Percentiles rank a stretch among this genome's conserved stretches.
Conservation (phyloP, 2,329 filamentous ascomycete species). For the Fusarium longipes region DNA sequence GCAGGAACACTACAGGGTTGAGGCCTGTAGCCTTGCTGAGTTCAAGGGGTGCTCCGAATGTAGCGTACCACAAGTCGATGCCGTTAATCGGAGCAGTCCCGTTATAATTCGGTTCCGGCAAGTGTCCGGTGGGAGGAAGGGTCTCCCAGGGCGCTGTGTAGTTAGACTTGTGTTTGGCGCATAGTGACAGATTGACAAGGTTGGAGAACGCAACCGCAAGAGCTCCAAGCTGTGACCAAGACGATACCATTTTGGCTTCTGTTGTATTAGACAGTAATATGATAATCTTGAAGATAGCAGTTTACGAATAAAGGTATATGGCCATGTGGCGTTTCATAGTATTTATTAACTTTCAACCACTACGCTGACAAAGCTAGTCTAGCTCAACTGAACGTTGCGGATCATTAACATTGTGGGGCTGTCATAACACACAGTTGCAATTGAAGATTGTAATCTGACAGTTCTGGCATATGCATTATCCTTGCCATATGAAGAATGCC, state of each 20-base stretch:
- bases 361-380: too few relatives aligned
- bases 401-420: too few relatives aligned
- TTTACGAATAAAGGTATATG: too few relatives aligned
- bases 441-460: too few relatives aligned
- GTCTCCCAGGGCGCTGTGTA: conserved; percentile 1
- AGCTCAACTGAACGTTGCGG: too few relatives aligned
- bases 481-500: too few relatives aligned
- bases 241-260: background rate
- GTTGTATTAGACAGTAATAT: too few relatives aligned
- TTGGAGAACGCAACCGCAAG: background rate
- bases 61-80: conserved; percentile 8
- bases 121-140: background rate
- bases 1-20: background rate
- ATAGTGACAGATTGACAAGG: background rate
- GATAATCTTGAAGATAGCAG: too few relatives aligned
- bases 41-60: background rate
- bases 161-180: background rate
- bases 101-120: background rate
- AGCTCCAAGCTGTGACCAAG: background rate
- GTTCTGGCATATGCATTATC: too few relatives aligned
- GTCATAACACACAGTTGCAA: too few relatives aligned
- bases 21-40: background rate
- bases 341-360: too few relatives aligned
- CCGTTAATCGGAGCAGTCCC: background rate
- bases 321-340: too few relatives aligned